phyloP scores from a whole-genome alignment of 768 basidiomycete genomes.

The Rhodotorula sphaerocarpa region DNA sequence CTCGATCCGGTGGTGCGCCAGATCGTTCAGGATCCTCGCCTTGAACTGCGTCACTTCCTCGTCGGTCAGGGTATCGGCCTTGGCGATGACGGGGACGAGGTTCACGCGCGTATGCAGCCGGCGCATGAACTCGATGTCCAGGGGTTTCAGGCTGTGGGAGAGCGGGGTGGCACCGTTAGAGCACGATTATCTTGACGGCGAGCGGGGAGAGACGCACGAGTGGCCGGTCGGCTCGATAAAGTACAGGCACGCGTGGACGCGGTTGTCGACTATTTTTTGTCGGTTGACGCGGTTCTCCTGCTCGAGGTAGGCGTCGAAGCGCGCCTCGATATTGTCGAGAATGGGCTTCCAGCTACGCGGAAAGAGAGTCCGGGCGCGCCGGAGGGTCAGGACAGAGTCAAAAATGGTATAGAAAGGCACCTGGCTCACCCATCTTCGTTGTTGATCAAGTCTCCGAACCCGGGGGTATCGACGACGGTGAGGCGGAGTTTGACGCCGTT shows the following conservation, averaged over 20 bases:
- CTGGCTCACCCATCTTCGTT: constrained; percentile 98
- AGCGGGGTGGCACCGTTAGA: background rate
- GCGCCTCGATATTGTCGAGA: constrained; percentile 93
- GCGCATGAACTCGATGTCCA: constrained; percentile 99
- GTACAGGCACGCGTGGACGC: constrained; percentile 96
- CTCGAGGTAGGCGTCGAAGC: constrained; percentile 94
- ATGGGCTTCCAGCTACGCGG: constrained; percentile 89
- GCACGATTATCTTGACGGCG: too few species aligned
- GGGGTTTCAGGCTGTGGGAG: constrained; percentile 73
- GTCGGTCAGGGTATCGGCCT: constrained; percentile 94
- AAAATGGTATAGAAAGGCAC: too few species aligned
- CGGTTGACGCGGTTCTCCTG: constrained; percentile 98
- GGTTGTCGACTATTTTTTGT: constrained; percentile 85
- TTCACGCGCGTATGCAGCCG: constrained; percentile 95
- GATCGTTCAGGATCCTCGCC: constrained; percentile 71
- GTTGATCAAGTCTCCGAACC: constrained; percentile 98
- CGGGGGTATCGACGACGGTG: constrained; percentile 98
- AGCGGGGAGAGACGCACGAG: constrained; percentile 56
- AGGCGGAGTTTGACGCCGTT: constrained; percentile 90
- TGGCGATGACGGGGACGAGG: constrained; percentile 95
- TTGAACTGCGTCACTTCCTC: constrained; percentile 92
- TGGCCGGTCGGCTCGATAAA: constrained; percentile 99
- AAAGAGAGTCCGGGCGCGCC: too few species aligned
- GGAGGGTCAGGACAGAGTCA: too few species aligned
- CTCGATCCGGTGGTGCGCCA: constrained; percentile 87